These are phyloP conservation scores for Rossbeevera mucosa DNA, from an alignment of 768 basidiomycete genomes.

Conservation along the genomic window DNA sequence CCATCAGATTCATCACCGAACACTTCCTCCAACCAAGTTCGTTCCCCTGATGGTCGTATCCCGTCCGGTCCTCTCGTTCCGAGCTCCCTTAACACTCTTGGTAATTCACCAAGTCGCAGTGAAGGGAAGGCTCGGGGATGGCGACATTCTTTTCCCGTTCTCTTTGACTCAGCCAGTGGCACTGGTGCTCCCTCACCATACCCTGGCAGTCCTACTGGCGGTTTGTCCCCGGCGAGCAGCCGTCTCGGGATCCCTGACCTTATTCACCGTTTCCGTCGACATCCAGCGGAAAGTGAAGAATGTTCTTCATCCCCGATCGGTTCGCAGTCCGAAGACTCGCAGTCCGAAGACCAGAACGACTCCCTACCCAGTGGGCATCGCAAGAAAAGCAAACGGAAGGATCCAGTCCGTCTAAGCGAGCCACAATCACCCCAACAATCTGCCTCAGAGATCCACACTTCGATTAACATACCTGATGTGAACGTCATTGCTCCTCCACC, in stretches of 20 bases:
- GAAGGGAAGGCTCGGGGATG: conserved; percentile 33
- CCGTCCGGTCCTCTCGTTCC: conserved; percentile 58
- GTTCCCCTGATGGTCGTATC: conserved; percentile 44
- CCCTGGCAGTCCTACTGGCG: conserved; percentile 24
- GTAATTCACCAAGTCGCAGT: conserved; percentile 41
- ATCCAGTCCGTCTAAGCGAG: conserved; percentile 25
- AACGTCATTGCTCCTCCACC: conserved; percentile 4
- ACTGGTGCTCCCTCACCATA: conserved; percentile 34
- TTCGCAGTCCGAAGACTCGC: conserved; percentile 46
- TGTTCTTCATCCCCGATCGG: conserved; percentile 42
- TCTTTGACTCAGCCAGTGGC: conserved; percentile 32
- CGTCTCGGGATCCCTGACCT: conserved; percentile 37
- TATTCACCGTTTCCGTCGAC: conserved; percentile 33
- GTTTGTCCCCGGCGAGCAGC: conserved; percentile 43
- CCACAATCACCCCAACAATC: conserved; percentile 17
- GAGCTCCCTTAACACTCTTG: conserved; percentile 43
- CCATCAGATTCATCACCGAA: conserved; percentile 39
- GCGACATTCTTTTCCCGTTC: conserved; percentile 26
- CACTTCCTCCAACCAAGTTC: conserved; percentile 36
- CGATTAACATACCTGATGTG: conserved; percentile 4
- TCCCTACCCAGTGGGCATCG: conserved; percentile 19
- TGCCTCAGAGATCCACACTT: conserved; percentile 7
- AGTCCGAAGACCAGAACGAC: conserved; percentile 39
- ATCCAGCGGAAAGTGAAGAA: conserved; percentile 42
- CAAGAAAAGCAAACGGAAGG: conserved; percentile 10